Conservation (phyloP, 108 stramenopile genomes). For the Parmales sp. region DNA sequence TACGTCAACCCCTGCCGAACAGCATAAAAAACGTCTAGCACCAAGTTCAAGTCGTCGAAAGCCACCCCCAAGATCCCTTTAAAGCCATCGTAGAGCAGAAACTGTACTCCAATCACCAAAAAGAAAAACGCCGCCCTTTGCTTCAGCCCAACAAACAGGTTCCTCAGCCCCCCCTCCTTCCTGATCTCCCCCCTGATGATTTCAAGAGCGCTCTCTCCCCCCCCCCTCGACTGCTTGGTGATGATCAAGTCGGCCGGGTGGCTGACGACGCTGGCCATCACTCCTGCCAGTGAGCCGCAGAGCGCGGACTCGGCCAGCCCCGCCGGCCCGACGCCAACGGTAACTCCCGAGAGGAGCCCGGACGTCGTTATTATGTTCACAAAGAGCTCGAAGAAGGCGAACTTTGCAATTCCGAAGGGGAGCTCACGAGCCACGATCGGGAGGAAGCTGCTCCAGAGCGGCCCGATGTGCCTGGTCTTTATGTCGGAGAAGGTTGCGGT, state of each 20-base stretch:
- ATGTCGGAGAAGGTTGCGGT: background rate
- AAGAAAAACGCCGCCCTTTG: conserved; percentile 73
- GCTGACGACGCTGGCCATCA: conserved; percentile 62
- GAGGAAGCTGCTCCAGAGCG: conserved; percentile 59
- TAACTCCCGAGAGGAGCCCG: conserved; percentile 45
- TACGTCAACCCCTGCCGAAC: conserved; percentile 63
- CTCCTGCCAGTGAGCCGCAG: conserved; percentile 62
- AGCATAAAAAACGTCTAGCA: conserved; percentile 80
- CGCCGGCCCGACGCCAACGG: conserved; percentile 61
- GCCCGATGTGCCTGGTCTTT: conserved; percentile 2
- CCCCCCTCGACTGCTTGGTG: conserved; percentile 44
- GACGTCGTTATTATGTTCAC: conserved; percentile 45
- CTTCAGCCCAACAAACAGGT: conserved; percentile 64
- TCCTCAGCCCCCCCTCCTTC: conserved; percentile 58
- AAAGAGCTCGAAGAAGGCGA: conserved; percentile 66
- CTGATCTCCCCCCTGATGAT: conserved; percentile 53
- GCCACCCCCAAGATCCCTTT: conserved; percentile 69
- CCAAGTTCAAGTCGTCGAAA: conserved; percentile 70
- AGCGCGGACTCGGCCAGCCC: conserved; percentile 64
- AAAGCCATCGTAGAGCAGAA: conserved; percentile 78
- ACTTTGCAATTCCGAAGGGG: conserved; percentile 74
- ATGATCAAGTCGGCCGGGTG: conserved; percentile 82
- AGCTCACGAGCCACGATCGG: conserved; percentile 73
- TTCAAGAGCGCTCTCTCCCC: background rate
- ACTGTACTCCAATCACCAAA: conserved; percentile 77